These are phyloP conservation scores for Podospora anserina DNA, from an alignment of 495 filamentous ascomycete genomes.

Conservation along the genomic window DNA sequence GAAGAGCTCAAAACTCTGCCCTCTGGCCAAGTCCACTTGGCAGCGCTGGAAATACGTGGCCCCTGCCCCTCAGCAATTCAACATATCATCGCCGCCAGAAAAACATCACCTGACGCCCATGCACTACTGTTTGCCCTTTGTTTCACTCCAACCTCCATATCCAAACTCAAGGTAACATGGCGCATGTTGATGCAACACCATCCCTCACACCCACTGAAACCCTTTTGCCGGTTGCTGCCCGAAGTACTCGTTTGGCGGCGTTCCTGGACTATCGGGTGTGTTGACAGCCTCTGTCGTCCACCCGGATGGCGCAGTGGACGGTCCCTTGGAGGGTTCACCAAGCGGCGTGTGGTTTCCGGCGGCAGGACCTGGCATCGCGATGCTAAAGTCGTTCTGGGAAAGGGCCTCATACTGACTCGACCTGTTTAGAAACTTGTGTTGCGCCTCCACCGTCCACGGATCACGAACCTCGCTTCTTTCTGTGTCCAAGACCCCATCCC, in stretches of 20 bases:
- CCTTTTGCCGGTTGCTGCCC: background rate
- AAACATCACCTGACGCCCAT: background rate
- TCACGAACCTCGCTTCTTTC: background rate
- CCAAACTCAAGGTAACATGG: background rate
- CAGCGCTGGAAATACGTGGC: background rate
- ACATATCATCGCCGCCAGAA: background rate
- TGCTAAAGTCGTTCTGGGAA: slow-evolving; percentile 11
- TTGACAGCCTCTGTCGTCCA: slow-evolving; percentile 6
- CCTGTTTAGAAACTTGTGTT: background rate
- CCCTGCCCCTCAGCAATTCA: background rate
- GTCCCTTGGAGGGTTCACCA: background rate
- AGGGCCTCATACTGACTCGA: slow-evolving; percentile 11
- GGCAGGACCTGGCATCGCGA: background rate
- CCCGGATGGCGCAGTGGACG: background rate
- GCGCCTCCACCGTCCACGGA: background rate
- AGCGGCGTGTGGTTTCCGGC: background rate
- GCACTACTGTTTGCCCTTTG: background rate
- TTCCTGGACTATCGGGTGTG: background rate
- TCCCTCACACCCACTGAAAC: background rate
- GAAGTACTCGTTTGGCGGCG: background rate
- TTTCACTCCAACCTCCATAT: background rate
- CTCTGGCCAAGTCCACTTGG: background rate
- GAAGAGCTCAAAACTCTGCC: background rate
- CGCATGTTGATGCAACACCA: background rate
- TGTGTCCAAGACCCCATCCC: background rate